Evolutionary conservation across 1,284 basidiomycete genomes (phyloP), one percentile per base, ranked within the genome.

Genomic region (Sutorius eximius): DNA sequence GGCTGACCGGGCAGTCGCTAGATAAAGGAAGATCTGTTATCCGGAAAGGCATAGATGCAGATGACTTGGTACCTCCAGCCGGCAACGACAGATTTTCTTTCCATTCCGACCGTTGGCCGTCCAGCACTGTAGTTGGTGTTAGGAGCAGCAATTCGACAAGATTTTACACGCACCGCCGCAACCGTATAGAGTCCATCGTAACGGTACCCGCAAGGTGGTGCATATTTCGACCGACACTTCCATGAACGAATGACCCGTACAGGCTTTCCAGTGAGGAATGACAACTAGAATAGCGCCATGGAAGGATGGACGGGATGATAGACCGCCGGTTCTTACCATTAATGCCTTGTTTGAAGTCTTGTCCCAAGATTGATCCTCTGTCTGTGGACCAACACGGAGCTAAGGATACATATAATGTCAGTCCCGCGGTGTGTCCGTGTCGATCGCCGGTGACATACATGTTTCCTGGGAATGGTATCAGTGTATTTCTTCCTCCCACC

Each of bases 111-210:
- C 68, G 16, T 45, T 58, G 3, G 53, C 56, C 29, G 58, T 55
- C 67, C 70, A 68, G 33, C 13, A 53, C 67, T 68, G 29, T 7
- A 6, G 43, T 27, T 16, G 15, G 33, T 48, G 32, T 37, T 11
- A 45, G 62, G 8, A 51, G 24, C 10, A 32, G 16, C 38, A 50
- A 33, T 1, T 9, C 11, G n/a, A 36, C 2, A n/a, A 36, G 5
- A 38, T 5, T 9, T 16, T 6, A 49, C 34, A 40, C 58, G 45
- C 34, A 68, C 67, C 8, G 44, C 36, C 8, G 51, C 27, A 5
- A 67, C 50, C 27, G 27, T 64, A 49, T 71, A 71, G 3, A 71
- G 36, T 16, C 67, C 67, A 32, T 71, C 69, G 20, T 71, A 68
- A 8, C 70, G 68, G 24, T 57, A 60, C 11, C 67, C 67, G 1